Conservation (phyloP, 2,329 filamentous ascomycete species). For the Didymellaceae sp. region DNA sequence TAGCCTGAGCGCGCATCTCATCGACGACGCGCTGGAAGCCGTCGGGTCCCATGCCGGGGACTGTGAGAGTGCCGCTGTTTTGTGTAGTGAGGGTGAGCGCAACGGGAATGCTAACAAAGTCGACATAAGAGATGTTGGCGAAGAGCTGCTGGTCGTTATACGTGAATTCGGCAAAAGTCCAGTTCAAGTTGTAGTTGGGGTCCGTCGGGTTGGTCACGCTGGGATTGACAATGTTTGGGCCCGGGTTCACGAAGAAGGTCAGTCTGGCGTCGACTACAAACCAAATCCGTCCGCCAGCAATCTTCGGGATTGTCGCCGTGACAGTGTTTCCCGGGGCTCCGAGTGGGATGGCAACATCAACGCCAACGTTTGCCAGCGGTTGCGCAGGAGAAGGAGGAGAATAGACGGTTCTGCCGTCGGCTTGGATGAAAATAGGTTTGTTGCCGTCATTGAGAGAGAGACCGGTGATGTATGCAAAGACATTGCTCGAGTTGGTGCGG, state of each 20-base stretch:
- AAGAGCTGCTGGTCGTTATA: slow-evolving; percentile 56
- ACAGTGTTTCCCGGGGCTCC: slow-evolving; percentile 66
- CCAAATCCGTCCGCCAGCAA: slow-evolving; percentile 76
- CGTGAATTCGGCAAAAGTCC: slow-evolving; percentile 58
- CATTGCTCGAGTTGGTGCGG: slow-evolving; percentile 64
- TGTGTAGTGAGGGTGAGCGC: slow-evolving; percentile 54
- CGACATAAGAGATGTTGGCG: slow-evolving; percentile 72
- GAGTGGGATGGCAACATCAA: slow-evolving; percentile 68
- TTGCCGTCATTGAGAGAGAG: slow-evolving; percentile 65
- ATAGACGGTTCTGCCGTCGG: slow-evolving; percentile 71
- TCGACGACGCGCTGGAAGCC: slow-evolving; percentile 64
- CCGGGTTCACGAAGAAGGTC: slow-evolving; percentile 73
- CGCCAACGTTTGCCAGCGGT: slow-evolving; percentile 59
- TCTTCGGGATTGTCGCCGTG: slow-evolving; percentile 70
- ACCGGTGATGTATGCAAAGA: slow-evolving; percentile 76
- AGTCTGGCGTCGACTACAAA: slow-evolving; percentile 67
- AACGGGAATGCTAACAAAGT: slow-evolving; percentile 66
- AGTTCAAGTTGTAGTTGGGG: slow-evolving; percentile 54
- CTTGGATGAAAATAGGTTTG: slow-evolving; percentile 66
- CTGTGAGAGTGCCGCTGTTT: slow-evolving; percentile 48
- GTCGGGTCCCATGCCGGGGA: slow-evolving; percentile 65
- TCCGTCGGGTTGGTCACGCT: slow-evolving; percentile 69
- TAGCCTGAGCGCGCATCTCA: slow-evolving; percentile 62
- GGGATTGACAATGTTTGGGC: slow-evolving; percentile 76
- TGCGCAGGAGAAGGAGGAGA: slow-evolving; percentile 65